Evolutionary conservation across 1,284 basidiomycete genomes (phyloP).

Genomic region (Testicularia cyperi): DNA sequence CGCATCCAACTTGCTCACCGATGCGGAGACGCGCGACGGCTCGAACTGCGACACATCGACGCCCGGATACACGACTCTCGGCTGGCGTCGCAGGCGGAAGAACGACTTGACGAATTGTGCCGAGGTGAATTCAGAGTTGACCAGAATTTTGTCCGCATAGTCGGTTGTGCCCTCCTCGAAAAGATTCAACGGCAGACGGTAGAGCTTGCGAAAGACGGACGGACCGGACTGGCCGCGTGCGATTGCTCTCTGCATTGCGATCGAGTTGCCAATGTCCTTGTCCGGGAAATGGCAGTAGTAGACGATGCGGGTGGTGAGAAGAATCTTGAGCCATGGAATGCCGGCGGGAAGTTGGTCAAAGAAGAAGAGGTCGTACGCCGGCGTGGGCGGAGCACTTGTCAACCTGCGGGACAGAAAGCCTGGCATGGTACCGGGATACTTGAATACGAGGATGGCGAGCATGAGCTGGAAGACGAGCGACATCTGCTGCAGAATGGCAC

Average conservation of each 20-base stretch:
- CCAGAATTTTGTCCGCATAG: constrained; percentile 84
- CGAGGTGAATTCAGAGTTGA: constrained; percentile 84
- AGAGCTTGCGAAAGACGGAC: constrained; percentile 60
- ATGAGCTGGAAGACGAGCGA: constrained; percentile 66
- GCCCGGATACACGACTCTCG: constrained; percentile 84
- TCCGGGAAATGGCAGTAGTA: constrained; percentile 96
- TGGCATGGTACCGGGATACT: constrained; percentile 60
- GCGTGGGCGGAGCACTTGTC: constrained; percentile 55
- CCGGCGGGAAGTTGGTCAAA: constrained; percentile 93
- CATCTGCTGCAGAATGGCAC: constrained; percentile 84
- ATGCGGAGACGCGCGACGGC: constrained; percentile 15
- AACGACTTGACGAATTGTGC: constrained; percentile 72
- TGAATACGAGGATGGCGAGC: constrained; percentile 36
- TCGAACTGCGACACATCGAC: constrained; percentile 63
- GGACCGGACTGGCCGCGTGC: constrained; percentile 57
- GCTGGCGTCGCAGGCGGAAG: constrained; percentile 68
- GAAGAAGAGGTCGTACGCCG: constrained; percentile 75
- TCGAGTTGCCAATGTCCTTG: constrained; percentile 70
- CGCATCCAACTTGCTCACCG: constrained; percentile 57
- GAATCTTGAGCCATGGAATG: constrained; percentile 75
- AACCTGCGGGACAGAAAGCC: constrained; percentile 35
- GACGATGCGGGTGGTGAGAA: constrained; percentile 75
- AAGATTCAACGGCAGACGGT: constrained; percentile 85
- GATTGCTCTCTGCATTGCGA: constrained; percentile 49
- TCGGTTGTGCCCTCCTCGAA: constrained; percentile 86